Evolutionary conservation across 768 basidiomycete genomes (phyloP), one percentile per base, ranked within the genome.

Genomic region (Pleurotus salmoneostramineus): DNA sequence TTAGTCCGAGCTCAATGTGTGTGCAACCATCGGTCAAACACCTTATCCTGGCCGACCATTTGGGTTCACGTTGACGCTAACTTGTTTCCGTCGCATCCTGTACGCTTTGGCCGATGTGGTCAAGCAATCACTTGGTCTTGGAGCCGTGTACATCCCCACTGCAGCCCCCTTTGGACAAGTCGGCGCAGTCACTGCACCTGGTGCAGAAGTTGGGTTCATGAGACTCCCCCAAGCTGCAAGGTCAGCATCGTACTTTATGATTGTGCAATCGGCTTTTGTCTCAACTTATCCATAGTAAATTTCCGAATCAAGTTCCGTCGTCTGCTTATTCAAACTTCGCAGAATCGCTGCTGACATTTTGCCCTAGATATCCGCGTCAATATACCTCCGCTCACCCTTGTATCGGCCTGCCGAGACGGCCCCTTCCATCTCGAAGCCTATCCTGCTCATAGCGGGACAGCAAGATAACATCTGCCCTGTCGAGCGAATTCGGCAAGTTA

Each of bases 21-120:
- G 56, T 32, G 72, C 69, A 11, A 69, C 64, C 3, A 65, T 75
- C 12, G 63, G 68, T 1, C 74, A 75, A 64, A 71, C 72, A 50
- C 70, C 74, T 3, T 74, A 65, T 56, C 63, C 69, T 2, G 72
- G 71, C 36, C 44, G 46, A 15, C 32, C 45, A 3, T 55, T 58
- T 11, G 15, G 54, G 14, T 42, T 46, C 5, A 62, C 58, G 6
- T 48, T 62, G 4, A 59, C 48, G 31, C 37, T 56, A 7, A 58
- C 60, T 2, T 56, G 61, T 27, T 7, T 72, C 45, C 66, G 66
- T 56, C 62, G 63, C 2, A 43, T 63, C 11, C 42, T 56, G 10
- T 62, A 55, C 21, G 66, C 59, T 1, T 33, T 71, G 27, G 21
- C 58, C 3, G 73, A 74, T 51, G 33, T 66, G 2, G 21, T 69